Evolutionary conservation across 192 early-diverging fungal species (phyloP).

Genomic region (Backusella tarrabulga): DNA sequence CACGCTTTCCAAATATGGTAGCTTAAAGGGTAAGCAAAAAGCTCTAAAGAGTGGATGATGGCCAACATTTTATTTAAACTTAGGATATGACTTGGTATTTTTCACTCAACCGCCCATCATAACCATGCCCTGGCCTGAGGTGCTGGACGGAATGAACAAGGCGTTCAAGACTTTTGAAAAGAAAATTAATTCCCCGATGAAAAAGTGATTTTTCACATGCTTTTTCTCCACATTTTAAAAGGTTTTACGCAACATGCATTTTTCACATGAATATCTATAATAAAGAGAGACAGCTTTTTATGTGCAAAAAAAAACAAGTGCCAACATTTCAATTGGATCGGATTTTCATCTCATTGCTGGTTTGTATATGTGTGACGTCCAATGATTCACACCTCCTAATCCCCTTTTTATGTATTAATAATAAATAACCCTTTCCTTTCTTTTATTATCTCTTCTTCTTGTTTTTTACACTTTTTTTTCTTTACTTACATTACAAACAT

Average conservation of each 20-base stretch:
- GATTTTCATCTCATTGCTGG: not conserved
- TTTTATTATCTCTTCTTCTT: not conserved
- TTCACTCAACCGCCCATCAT: not conserved
- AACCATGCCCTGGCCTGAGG: not conserved
- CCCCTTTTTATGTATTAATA: not conserved
- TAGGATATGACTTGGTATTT: conserved; percentile 13
- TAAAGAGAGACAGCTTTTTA: not conserved
- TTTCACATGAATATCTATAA: conserved; percentile 9
- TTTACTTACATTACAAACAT: conserved; percentile 3
- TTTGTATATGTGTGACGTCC: not conserved
- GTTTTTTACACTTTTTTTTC: not conserved
- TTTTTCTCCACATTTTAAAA: not conserved
- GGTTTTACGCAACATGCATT: not conserved
- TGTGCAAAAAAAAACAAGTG: not conserved
- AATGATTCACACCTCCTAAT: not conserved
- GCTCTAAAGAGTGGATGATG: not conserved
- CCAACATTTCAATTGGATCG: not conserved
- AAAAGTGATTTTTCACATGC: conserved; percentile 13
- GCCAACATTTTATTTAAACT: not conserved
- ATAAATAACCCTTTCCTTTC: not conserved
- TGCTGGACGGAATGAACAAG: not conserved
- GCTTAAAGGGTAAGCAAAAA: not conserved
- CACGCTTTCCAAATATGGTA: not conserved
- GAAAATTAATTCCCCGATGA: not conserved
- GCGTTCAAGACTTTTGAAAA: not conserved